A percentile compares a stretch with the other conserved stretches of the same genome.
Conservation (phyloP, 2,329 filamentous ascomycete species). For the Sphaceloma murrayae region DNA sequence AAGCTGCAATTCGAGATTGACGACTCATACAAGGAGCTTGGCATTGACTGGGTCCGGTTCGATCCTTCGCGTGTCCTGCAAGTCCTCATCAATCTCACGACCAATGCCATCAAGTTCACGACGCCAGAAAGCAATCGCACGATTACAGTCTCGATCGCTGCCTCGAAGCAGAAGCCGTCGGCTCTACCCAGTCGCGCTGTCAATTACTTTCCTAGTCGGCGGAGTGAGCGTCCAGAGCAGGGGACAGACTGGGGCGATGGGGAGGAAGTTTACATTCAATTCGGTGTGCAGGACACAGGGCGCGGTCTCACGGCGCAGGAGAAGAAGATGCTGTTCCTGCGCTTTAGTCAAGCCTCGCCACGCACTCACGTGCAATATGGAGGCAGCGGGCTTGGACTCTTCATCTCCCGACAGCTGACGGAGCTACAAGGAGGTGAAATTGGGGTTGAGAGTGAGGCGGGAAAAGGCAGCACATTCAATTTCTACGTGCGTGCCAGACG, state of each 20-base stretch:
- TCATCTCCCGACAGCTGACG: slow-evolving; percentile 69
- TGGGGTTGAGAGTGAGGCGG: slow-evolving; percentile 58
- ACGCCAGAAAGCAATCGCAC: slow-evolving; percentile 51
- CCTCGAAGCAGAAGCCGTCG: slow-evolving; percentile 48
- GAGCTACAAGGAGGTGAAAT: slow-evolving; percentile 75
- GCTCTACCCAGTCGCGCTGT: slow-evolving; percentile 38
- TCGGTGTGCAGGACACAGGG: slow-evolving; percentile 69
- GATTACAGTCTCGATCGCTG: slow-evolving; percentile 57
- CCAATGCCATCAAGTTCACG: slow-evolving; percentile 77
- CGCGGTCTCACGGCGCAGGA: slow-evolving; percentile 62
- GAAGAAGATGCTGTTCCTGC: slow-evolving; percentile 64
- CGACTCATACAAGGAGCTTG: slow-evolving; percentile 48
- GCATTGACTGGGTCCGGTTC: slow-evolving; percentile 58
- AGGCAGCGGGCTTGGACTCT: slow-evolving; percentile 67
- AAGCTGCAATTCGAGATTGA: slow-evolving; percentile 55
- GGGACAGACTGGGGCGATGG: slow-evolving; percentile 61
- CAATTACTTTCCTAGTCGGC: slow-evolving; percentile 52
- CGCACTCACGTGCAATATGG: slow-evolving; percentile 71
- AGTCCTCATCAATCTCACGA: slow-evolving; percentile 69
- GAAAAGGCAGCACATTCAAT: slow-evolving; percentile 62
- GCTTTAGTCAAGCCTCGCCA: slow-evolving; percentile 69
- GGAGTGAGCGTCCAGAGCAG: slow-evolving; percentile 39
- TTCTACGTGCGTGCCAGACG: slow-evolving; percentile 65
- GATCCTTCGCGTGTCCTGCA: slow-evolving; percentile 69
- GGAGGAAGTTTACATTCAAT: slow-evolving; percentile 55